Percentiles rank a stretch among this genome's conserved stretches.
These are phyloP conservation scores for Citrus sp. DNA, from an alignment of 345 rosid genomes.

Conservation along the genomic window DNA sequence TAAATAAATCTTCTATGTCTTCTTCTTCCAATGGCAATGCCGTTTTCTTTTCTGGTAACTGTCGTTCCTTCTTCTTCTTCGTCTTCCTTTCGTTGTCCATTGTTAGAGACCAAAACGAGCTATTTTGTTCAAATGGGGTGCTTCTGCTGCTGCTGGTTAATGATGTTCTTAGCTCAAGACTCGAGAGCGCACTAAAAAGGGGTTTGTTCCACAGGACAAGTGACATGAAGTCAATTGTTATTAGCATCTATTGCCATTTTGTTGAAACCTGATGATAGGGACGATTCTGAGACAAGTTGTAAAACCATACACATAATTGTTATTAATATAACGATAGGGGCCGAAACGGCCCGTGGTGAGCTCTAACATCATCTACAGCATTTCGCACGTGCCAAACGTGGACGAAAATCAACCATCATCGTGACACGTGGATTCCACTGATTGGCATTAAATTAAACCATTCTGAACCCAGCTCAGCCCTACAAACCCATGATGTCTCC, in stretches of 20 bases:
- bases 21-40: not conserved
- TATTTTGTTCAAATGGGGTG: not conserved
- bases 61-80: slow-evolving; percentile 1
- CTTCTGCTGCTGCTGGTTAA: not conserved
- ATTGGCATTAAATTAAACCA: not conserved
- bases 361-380: not conserved
- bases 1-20: slow-evolving; percentile 79
- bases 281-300: not conserved
- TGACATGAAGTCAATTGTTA: not conserved
- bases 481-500: not conserved
- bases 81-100: not conserved
- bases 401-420: not conserved
- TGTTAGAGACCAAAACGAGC: not conserved
- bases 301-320: no score
- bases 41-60: not conserved
- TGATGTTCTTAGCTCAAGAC: not conserved
- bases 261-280: not conserved
- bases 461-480: not conserved
- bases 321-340: no score
- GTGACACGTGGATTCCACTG: not conserved
- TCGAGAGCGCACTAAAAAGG: not conserved
- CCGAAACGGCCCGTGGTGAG: no score
- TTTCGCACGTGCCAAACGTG: not conserved
- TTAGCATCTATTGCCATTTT: not conserved
- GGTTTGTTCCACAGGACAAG: not conserved